Evolutionary conservation across 2,329 filamentous ascomycete genomes (phyloP).

Genomic region (Septoria linicola): DNA sequence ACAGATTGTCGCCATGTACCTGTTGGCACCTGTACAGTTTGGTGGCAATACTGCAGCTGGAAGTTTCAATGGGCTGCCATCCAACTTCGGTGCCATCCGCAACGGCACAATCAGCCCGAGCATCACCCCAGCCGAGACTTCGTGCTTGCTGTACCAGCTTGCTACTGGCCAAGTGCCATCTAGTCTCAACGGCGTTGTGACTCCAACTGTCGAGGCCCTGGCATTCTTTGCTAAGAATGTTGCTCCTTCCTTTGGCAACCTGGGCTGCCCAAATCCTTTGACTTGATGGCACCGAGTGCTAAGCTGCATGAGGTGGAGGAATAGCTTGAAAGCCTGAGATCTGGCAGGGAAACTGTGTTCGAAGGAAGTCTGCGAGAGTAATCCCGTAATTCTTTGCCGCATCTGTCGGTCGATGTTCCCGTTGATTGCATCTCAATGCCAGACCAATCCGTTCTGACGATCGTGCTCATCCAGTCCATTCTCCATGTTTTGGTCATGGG

Average conservation of each 20-base stretch:
- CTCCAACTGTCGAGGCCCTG: conserved; percentile 40
- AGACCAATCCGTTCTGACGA: no score
- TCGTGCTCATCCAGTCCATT: no score
- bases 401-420: no score
- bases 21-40: conserved; percentile 45
- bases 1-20: conserved; percentile 44
- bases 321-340: no score
- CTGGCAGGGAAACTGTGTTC: no score
- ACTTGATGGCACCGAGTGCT: no score
- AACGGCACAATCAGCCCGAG: conserved; percentile 39
- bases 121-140: conserved; percentile 34
- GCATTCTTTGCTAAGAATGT: conserved; percentile 37
- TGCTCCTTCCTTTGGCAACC: conserved; percentile 34
- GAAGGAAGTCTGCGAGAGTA: no score
- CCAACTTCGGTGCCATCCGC: conserved; percentile 35
- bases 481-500: no score
- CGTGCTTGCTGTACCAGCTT: conserved; percentile 47
- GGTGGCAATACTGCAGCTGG: conserved; percentile 34
- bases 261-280: conserved; percentile 38
- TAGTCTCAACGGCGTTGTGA: conserved; percentile 40
- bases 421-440: no score
- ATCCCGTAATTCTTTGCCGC: no score
- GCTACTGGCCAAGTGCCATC: conserved; percentile 41
- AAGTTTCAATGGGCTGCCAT: conserved; percentile 39
- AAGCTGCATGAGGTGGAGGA: no score